phyloP scores from a whole-genome alignment of 495 filamentous ascomycete species.

The Trypethelium eluteriae region DNA sequence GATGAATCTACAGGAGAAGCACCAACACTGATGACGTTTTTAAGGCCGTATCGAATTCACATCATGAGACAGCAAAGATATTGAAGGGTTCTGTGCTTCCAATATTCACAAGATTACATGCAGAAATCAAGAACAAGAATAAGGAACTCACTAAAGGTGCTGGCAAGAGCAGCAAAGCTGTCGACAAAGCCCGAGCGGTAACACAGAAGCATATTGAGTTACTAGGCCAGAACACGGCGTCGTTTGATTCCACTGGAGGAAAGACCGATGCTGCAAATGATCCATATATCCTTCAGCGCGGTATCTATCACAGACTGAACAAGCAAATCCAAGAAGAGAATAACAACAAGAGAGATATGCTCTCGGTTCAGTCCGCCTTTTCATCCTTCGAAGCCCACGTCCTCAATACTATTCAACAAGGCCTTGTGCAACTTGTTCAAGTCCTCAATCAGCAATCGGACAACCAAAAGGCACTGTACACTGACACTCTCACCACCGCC shows the following conservation, averaged over 20 bases:
- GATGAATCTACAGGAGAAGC: not conserved
- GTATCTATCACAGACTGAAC: slow-evolving; percentile 71
- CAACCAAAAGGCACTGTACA: slow-evolving; percentile 67
- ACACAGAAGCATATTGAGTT: slow-evolving; percentile 97
- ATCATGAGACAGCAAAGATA: slow-evolving; percentile 79
- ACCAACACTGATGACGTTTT: not conserved
- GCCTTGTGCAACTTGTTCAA: slow-evolving; percentile 70
- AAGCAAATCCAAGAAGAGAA: slow-evolving; percentile 94
- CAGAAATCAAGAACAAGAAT: slow-evolving; percentile 89
- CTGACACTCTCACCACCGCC: slow-evolving; percentile 68
- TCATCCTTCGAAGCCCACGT: slow-evolving; percentile 81
- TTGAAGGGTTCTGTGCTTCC: slow-evolving; percentile 77
- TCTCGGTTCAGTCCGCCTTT: slow-evolving; percentile 83
- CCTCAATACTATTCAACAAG: slow-evolving; percentile 70
- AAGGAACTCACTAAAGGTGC: slow-evolving; percentile 82
- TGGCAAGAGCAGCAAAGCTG: slow-evolving; percentile 77
- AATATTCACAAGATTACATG: slow-evolving; percentile 79
- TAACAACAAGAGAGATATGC: slow-evolving; percentile 80
- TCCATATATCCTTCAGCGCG: slow-evolving; percentile 79
- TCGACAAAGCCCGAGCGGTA: slow-evolving; percentile 74
- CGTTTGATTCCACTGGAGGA: slow-evolving; percentile 61
- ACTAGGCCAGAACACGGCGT: slow-evolving; percentile 71
- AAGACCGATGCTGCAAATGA: slow-evolving; percentile 64
- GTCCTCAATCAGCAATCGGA: slow-evolving; percentile 73
- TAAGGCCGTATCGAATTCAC: slow-evolving; percentile 73